Evolutionary conservation across 1,139 yeast species (phyloP), one percentile per base, ranked within the genome.

Genomic region (Blastobotrys capitulatus): DNA sequence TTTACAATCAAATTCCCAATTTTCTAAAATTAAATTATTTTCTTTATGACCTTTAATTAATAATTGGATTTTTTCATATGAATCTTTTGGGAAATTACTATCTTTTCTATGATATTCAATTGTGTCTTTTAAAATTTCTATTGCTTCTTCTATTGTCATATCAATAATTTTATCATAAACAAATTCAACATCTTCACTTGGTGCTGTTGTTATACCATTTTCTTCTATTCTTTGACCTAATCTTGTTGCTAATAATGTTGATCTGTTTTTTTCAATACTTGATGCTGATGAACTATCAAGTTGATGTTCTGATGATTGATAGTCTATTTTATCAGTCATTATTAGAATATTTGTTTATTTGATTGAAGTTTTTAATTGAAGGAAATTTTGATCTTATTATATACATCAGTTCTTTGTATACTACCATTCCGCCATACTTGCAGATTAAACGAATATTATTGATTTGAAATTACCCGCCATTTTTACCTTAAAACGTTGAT

Each of bases 21-120:
- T 46, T 15, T 50, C 44, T 4, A 13, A 46, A 25, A 18, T 19
- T 36, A 46, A 70, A 61, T 46, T 71, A 67, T 56, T 69, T 31
- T 38, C 51, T 37, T 54, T 53, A 4, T 50, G 48, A 5, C 57
- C 57, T 9, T 51, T 51, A 2, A 55, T 46, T 9, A 58, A 47
- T 34, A 37, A 29, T 41, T 48, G 48, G 31, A 58, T 51, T 40
- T 47, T 50, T 13, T 51, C 54, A 45, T 48, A 29, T 7, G 57
- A 51, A 16, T 34, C 49, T 13, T 69, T 47, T 10, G 79, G 75
- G 55, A 79, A 73, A 58, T 80, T 81, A 42, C 73, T 71, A 61
- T 80, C 86, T 39, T 66, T 71, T 2, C 61, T 58, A 57, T 78
- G 80, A 31, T 73, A 72, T 1, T 57, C 66, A 4, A 72, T 53